Base-by-base conservation (phyloP, 768 basidiomycete species). In the Boletellus ananiceps region DNA sequence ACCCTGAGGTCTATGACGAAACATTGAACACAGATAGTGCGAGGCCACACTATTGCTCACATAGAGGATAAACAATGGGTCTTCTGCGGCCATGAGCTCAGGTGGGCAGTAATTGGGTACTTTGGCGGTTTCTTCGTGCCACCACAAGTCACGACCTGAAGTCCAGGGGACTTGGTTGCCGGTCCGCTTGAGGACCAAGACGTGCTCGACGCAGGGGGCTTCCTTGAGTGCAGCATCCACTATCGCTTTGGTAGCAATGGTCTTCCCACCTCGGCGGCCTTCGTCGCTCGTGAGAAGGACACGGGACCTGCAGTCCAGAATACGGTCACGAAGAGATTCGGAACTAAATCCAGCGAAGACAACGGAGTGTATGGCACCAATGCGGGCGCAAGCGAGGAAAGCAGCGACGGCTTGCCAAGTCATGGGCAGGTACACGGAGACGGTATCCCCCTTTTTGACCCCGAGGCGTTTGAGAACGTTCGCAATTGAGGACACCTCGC, bases 41-140 rank as follows among this genome's bases (percentile, higher is more conserved):
- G 48, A 37, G n/a, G 39, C 11, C 25, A 25, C 29, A 23, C 3
- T 23, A 23, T 18, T 13, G 77, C 90, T 73, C 62, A 93, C 94
- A 70, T 98, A 99, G 52, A 99, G 93, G 63, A 99, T 97, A 71
- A 99, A 99, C 19, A 99, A 76, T 2, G 95, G 95, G 63, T 98
- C 96, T 67, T 99, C 95, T n/a, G 89, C 69, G 29, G 80, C 65
- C 87, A 99, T 92, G 54, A 87, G 66, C 71, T 91, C 90, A 14
- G 84, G 84, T 1, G 94, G 83, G 74, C 92, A 95, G 73, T 90
- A 95, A 50, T 77, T 80, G 15, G 89, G 82, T 14, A 96, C 93
- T 67, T 84, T 88, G 18, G 75, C 79, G 23, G 78, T 76, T 71
- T 93, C 92, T 69, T 97, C 93, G 61, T 97, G 86, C 94, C 94